These are phyloP conservation scores for Terana coerulea DNA, from an alignment of 768 basidiomycete genomes.

Conservation along the genomic window DNA sequence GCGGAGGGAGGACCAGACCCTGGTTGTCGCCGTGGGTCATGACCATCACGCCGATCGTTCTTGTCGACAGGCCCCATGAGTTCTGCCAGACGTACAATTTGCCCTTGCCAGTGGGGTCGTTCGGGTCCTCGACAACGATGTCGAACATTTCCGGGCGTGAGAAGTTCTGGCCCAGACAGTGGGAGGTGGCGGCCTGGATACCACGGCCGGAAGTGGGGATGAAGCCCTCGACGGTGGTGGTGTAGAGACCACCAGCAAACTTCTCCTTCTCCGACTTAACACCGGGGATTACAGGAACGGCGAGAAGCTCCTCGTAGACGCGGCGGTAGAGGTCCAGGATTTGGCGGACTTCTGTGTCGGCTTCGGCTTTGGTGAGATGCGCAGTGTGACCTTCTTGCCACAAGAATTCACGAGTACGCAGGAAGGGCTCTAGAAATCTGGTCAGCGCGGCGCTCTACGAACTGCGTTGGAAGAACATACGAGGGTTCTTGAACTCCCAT, in stretches of 20 bases:
- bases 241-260: conserved; percentile 97
- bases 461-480: conserved; percentile 38
- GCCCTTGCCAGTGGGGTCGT: conserved; percentile 56
- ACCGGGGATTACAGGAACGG: conserved; percentile 95
- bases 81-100: conserved; percentile 96
- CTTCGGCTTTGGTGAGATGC: conserved; percentile 82
- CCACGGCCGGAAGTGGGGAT: conserved; percentile 96
- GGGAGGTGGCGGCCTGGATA: conserved; percentile 97
- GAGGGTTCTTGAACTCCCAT: conserved; percentile 99
- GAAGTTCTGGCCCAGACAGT: conserved; percentile 98
- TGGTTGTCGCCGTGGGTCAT: conserved; percentile 99
- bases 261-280: conserved; percentile 99
- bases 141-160: conserved; percentile 96
- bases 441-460: not conserved
- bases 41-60: conserved; percentile 97
- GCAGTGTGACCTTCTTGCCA: conserved; percentile 99
- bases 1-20: conserved; percentile 94
- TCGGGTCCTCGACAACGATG: conserved; percentile 94
- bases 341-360: conserved; percentile 85
- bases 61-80: conserved; percentile 96
- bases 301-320: conserved; percentile 95
- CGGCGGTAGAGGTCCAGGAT: conserved; percentile 95
- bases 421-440: conserved; percentile 76
- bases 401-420: conserved; percentile 98
- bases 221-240: conserved; percentile 97